Conservation (phyloP, 2,329 filamentous ascomycete species). For the Phyllosticta paracitricarpa region DNA sequence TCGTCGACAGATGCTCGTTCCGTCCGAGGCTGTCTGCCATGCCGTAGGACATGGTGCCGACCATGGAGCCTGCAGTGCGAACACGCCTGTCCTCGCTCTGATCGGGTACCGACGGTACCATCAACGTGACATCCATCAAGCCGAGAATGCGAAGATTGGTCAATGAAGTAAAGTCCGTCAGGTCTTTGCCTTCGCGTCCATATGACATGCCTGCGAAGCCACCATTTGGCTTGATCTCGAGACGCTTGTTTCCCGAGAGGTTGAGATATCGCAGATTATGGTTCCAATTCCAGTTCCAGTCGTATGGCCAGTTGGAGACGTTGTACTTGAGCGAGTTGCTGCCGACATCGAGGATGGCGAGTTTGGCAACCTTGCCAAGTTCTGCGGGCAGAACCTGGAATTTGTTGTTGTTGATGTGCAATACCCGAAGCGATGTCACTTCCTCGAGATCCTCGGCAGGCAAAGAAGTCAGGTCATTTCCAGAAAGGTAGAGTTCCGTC, state of each 20-base stretch:
- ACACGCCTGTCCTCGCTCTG: slow-evolving; percentile 92
- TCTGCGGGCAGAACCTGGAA: slow-evolving; percentile 95
- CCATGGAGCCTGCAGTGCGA: slow-evolving; percentile 88
- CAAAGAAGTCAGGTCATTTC: slow-evolving; percentile 83
- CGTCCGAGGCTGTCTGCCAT: slow-evolving; percentile 94
- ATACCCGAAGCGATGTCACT: slow-evolving; percentile 71
- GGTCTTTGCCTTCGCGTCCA: slow-evolving; percentile 51
- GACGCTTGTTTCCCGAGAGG: slow-evolving; percentile 87
- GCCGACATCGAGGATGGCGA: slow-evolving; percentile 85
- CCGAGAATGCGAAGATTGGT: slow-evolving; percentile 78
- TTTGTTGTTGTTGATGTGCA: slow-evolving; percentile 96
- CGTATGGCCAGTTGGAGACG: slow-evolving; percentile 96
- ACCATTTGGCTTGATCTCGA: slow-evolving; percentile 72
- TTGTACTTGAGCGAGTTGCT: slow-evolving; percentile 97
- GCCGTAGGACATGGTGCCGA: slow-evolving; percentile 84
- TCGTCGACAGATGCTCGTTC: slow-evolving; percentile 88
- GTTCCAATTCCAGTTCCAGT: slow-evolving; percentile 99
- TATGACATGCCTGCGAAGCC: slow-evolving; percentile 43
- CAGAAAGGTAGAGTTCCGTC: slow-evolving; percentile 85
- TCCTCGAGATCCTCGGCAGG: slow-evolving; percentile 93
- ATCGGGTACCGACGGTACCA: slow-evolving; percentile 84
- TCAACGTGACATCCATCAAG: slow-evolving; percentile 95
- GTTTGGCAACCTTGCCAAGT: slow-evolving; percentile 83
- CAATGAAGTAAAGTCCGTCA: slow-evolving; percentile 86
- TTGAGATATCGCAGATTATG: slow-evolving; percentile 91